phyloP scores from a whole-genome alignment of 345 rosid species.

The Psidium friedrichsthalianum region DNA sequence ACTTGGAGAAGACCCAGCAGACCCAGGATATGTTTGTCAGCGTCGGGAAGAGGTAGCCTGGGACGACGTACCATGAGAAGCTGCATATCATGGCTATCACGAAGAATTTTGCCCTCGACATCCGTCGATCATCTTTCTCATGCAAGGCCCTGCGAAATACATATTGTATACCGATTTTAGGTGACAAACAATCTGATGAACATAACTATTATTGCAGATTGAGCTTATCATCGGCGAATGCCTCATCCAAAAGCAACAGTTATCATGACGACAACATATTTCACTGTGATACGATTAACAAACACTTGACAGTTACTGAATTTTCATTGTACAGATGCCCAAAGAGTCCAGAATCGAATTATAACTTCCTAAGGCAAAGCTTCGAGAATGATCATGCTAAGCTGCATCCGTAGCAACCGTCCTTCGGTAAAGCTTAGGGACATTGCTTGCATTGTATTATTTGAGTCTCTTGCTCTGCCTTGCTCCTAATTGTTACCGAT shows the following conservation, averaged over 20 bases:
- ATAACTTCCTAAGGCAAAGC: background rate
- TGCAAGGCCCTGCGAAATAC: conserved; percentile 7
- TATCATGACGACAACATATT: background rate
- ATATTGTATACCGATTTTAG: background rate
- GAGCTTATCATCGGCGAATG: background rate
- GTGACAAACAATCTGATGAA: background rate
- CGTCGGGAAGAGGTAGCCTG: conserved; percentile 7
- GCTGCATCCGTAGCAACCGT: background rate
- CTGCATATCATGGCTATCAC: conserved; percentile 3
- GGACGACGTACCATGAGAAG: conserved; percentile 4
- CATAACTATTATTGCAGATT: background rate
- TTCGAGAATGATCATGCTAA: background rate
- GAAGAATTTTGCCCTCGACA: conserved; percentile 8
- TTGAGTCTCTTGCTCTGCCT: background rate
- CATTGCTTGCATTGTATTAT: no score
- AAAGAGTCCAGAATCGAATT: background rate
- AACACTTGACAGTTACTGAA: background rate
- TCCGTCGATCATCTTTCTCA: conserved; percentile 8
- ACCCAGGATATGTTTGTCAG: conserved; percentile 7
- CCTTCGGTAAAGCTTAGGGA: no score
- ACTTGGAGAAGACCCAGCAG: conserved; percentile 8
- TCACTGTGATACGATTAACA: background rate
- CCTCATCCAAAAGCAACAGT: background rate
- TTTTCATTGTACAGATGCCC: background rate
- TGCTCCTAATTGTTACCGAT: background rate